phyloP scores from a whole-genome alignment of 2,329 filamentous ascomycete genomes.

The Fusarium sp. region DNA sequence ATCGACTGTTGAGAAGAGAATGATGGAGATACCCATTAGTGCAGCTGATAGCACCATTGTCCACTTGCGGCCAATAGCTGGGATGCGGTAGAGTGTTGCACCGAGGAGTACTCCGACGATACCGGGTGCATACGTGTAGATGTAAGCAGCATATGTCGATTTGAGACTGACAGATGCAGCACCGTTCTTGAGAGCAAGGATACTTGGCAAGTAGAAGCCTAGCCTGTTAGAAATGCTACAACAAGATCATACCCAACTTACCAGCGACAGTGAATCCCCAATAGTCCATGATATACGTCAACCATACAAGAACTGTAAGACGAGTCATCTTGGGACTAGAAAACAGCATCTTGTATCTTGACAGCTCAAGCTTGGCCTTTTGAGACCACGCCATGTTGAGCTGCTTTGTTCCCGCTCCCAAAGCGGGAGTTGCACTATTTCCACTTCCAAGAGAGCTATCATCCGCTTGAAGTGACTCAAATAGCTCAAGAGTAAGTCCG shows the following conservation, averaged over 20 bases:
- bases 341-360: slow-evolving; percentile 49
- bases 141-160: slow-evolving; percentile 62
- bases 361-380: slow-evolving; percentile 30
- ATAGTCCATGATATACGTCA: slow-evolving; percentile 54
- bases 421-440: slow-evolving; percentile 17
- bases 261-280: slow-evolving; percentile 53
- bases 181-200: slow-evolving; percentile 63
- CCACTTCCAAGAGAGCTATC: slow-evolving; percentile 34
- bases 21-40: slow-evolving; percentile 58
- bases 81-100: slow-evolving; percentile 52
- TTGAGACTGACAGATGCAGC: slow-evolving; percentile 54
- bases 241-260: neutral
- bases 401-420: slow-evolving; percentile 32
- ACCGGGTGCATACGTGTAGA: slow-evolving; percentile 64
- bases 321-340: slow-evolving; percentile 48
- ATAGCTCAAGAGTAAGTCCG: slow-evolving; percentile 51
- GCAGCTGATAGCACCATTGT: slow-evolving; percentile 57
- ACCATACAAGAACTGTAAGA: slow-evolving; percentile 49
- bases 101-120: slow-evolving; percentile 62
- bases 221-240: neutral
- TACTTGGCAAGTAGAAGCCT: slow-evolving; percentile 58
- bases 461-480: slow-evolving; percentile 45
- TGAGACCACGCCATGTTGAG: slow-evolving; percentile 19
- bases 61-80: slow-evolving; percentile 54
- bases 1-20: slow-evolving; percentile 56